These are phyloP conservation scores for Funneliformis caledonium DNA, from an alignment of 371 early-diverging fungal genomes.

Conservation along the genomic window DNA sequence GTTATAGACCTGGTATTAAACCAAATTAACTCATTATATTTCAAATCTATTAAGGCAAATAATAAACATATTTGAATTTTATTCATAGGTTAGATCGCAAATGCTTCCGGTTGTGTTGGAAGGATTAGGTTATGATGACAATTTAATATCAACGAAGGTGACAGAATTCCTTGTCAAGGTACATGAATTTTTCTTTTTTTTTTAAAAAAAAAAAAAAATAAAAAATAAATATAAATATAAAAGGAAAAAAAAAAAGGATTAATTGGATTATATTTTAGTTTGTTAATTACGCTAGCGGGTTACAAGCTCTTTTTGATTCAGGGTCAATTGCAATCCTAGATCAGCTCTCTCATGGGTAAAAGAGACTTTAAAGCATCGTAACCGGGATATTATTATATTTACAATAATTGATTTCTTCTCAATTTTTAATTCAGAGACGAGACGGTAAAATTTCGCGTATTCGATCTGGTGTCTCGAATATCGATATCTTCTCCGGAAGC, in stretches of 20 bases:
- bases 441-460: slow-evolving; percentile 56
- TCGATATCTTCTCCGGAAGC: slow-evolving; percentile 50
- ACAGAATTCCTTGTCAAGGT: slow-evolving; percentile 50
- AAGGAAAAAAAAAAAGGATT: background rate
- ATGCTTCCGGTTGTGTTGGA: slow-evolving; percentile 48
- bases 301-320: slow-evolving; percentile 41
- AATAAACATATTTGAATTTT: background rate
- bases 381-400: background rate
- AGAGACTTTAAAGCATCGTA: background rate
- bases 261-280: slow-evolving; percentile 16
- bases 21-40: background rate
- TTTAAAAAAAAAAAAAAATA: no score
- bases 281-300: slow-evolving; percentile 41
- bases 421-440: slow-evolving; percentile 46
- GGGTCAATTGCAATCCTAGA: slow-evolving; percentile 3
- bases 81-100: slow-evolving; percentile 50
- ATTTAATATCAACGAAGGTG: slow-evolving; percentile 51
- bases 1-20: slow-evolving; percentile 44
- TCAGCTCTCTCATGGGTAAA: slow-evolving; percentile 2
- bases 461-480: slow-evolving; percentile 53
- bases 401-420: slow-evolving; percentile 3
- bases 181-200: background rate
- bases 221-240: background rate
- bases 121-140: slow-evolving; percentile 53
- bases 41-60: background rate